phyloP scores from a whole-genome alignment of 768 basidiomycete species.

The Kwoniella sp. region DNA sequence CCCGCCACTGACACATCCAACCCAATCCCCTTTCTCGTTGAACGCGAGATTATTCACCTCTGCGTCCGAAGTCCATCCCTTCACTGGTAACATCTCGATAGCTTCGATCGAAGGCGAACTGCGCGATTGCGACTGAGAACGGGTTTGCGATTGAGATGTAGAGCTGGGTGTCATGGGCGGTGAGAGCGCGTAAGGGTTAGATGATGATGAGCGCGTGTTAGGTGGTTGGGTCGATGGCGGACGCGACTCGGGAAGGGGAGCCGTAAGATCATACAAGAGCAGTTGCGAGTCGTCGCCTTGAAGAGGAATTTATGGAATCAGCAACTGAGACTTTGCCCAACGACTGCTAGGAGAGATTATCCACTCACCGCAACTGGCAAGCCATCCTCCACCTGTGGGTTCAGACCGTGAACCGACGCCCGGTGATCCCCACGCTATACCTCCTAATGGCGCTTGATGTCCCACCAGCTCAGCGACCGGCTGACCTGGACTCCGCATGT shows the following conservation, averaged over 20 bases:
- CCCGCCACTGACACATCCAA: slow-evolving; percentile 52
- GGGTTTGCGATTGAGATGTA: not conserved
- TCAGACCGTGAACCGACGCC: slow-evolving; percentile 25
- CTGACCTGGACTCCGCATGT: slow-evolving; percentile 94
- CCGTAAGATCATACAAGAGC: slow-evolving; percentile 84
- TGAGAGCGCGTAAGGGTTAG: slow-evolving; percentile 28
- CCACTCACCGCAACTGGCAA: slow-evolving; percentile 81
- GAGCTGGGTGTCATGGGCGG: slow-evolving; percentile 32
- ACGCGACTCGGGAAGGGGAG: slow-evolving; percentile 38
- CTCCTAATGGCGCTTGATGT: slow-evolving; percentile 79
- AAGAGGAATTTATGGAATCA: slow-evolving; percentile 9
- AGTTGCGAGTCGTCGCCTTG: slow-evolving; percentile 93
- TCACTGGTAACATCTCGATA: slow-evolving; percentile 38
- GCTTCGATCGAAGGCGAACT: slow-evolving; percentile 26
- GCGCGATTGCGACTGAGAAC: slow-evolving; percentile 2
- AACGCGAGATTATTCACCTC: slow-evolving; percentile 55
- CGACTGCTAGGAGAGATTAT: slow-evolving; percentile 4
- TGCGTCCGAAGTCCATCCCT: slow-evolving; percentile 43
- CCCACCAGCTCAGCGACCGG: slow-evolving; percentile 89
- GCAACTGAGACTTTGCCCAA: not conserved
- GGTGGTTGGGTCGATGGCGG: slow-evolving; percentile 48
- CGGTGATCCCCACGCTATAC: slow-evolving; percentile 84
- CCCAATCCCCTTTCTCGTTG: slow-evolving; percentile 46
- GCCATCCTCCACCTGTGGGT: slow-evolving; percentile 67
- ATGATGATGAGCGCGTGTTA: slow-evolving; percentile 19